Percentiles rank a stretch among this genome's conserved stretches.
phyloP scores from a whole-genome alignment of 305 asterid genomes.

The Solanum hybrid region DNA sequence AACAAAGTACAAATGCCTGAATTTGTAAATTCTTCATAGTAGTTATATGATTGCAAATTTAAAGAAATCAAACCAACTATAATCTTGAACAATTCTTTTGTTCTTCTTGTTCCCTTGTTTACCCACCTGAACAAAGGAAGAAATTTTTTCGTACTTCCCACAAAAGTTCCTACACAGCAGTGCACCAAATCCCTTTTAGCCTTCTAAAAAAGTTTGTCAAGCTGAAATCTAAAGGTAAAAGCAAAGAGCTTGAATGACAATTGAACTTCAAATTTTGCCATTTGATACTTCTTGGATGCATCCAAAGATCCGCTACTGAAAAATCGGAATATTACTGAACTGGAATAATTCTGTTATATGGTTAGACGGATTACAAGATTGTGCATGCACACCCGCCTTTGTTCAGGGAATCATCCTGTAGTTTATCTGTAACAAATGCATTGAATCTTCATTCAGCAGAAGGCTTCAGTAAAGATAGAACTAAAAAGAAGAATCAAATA shows the following conservation, averaged over 20 bases:
- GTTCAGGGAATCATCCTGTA: conserved; percentile 42
- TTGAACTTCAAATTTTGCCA: background rate
- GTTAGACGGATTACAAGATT: conserved; percentile 33
- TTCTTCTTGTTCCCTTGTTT: background rate
- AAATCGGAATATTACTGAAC: conserved; percentile 1
- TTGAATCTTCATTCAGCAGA: background rate
- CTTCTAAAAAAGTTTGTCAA: background rate
- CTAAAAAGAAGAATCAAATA: background rate
- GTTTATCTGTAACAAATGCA: conserved; percentile 32
- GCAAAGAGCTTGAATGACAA: background rate
- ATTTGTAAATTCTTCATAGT: background rate
- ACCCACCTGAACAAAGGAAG: background rate
- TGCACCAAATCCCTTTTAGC: background rate
- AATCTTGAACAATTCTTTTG: background rate
- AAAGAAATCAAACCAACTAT: conserved; percentile 6
- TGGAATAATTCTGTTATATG: conserved; percentile 3
- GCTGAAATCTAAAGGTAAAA: background rate
- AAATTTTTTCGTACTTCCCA: background rate
- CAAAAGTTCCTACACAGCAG: background rate
- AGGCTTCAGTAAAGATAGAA: background rate
- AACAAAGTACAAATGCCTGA: background rate
- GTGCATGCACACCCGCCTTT: conserved; percentile 59
- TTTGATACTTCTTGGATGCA: background rate
- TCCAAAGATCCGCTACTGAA: background rate
- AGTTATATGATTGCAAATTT: background rate